Evolutionary conservation across 2,329 filamentous ascomycete genomes (phyloP).

Genomic region (Phoma sp.): DNA sequence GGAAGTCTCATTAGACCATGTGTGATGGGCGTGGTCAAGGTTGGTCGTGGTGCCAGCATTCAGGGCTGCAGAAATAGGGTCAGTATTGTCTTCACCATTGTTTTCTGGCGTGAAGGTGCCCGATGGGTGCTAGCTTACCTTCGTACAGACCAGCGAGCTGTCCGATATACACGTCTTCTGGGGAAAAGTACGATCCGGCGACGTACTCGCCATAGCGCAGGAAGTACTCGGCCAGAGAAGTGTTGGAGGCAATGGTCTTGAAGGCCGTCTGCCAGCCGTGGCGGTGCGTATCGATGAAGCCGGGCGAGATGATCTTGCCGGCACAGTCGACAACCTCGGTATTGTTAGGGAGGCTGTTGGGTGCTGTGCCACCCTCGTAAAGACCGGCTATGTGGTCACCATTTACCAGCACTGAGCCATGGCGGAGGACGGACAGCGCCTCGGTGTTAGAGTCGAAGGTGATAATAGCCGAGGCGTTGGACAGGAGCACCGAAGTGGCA

Average conservation of each 20-base stretch:
- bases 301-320: conserved; percentile 60
- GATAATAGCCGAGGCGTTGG: too few relatives aligned
- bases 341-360: too few relatives aligned
- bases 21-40: conserved; percentile 47
- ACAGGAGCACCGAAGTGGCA: too few relatives aligned
- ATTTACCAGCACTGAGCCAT: too few relatives aligned
- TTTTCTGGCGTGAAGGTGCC: too few relatives aligned
- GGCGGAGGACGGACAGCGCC: too few relatives aligned
- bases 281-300: conserved; percentile 64
- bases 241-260: conserved; percentile 61
- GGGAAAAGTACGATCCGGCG: conserved; percentile 10
- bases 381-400: too few relatives aligned
- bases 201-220: conserved; percentile 18
- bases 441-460: too few relatives aligned
- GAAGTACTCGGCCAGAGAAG: conserved; percentile 29
- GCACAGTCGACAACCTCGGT: conserved; percentile 53
- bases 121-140: too few relatives aligned
- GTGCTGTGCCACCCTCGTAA: too few relatives aligned
- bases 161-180: conserved; percentile 33
- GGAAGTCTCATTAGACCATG: conserved; percentile 52
- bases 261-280: conserved; percentile 59
- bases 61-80: conserved; percentile 35
- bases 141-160: conserved; percentile 54
- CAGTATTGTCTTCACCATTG: too few relatives aligned
- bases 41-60: conserved; percentile 61